A percentile compares a stretch with the other conserved stretches of the same genome.
phyloP scores from a whole-genome alignment of 306 rosid genomes.

The Prunus mongolica region DNA sequence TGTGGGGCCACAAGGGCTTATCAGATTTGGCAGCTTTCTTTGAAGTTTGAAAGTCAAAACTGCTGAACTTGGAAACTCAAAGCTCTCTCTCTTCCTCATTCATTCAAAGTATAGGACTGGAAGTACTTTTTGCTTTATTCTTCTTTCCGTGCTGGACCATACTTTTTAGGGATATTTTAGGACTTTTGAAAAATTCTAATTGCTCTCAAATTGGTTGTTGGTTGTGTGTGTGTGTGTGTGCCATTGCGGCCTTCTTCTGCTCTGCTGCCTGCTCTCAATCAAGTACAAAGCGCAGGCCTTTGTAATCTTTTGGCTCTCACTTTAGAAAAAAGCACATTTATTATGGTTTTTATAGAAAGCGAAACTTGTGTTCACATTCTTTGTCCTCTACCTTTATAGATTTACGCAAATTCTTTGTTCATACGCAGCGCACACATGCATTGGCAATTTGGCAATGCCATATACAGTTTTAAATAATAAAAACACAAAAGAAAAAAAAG shows the following conservation, averaged over 20 bases:
- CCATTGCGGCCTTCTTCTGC: not conserved
- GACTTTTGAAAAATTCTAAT: too few species aligned
- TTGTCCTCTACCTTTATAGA: not conserved
- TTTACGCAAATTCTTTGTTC: too few species aligned
- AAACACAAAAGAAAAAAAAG: too few species aligned
- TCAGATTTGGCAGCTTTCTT: not conserved
- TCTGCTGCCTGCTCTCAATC: not conserved
- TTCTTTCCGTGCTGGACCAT: conserved; percentile 11
- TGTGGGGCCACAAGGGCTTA: not conserved
- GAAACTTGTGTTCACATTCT: not conserved
- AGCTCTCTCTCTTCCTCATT: not conserved
- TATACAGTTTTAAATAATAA: too few species aligned
- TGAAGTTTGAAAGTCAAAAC: conserved; percentile 23
- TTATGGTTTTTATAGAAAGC: not conserved
- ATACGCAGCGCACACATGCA: too few species aligned
- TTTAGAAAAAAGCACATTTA: not conserved
- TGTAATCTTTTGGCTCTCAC: not conserved
- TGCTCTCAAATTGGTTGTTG: too few species aligned
- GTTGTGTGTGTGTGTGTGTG: too few species aligned
- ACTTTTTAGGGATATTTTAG: not conserved
- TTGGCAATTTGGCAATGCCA: too few species aligned
- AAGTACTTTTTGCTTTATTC: not conserved
- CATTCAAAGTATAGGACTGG: conserved; percentile 1
- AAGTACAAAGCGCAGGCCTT: not conserved
- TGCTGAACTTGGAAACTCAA: not conserved